Evolutionary conservation across 768 basidiomycete species (phyloP).

Genomic region (Crassisporium funariophilum): DNA sequence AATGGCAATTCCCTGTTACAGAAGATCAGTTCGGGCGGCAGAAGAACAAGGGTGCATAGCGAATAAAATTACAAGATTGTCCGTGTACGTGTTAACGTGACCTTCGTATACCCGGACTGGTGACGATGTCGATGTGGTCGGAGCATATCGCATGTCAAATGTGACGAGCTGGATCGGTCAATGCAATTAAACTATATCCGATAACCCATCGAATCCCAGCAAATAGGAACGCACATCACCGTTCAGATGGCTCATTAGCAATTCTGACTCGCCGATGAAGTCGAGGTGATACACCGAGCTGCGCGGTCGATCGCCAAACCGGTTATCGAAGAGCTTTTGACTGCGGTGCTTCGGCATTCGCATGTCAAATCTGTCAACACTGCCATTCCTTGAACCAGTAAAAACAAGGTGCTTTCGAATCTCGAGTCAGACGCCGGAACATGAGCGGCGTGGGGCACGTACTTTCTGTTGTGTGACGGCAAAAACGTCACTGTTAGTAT

Average conservation of each 20-base stretch:
- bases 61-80: conserved; percentile 48
- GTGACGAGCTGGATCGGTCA: conserved; percentile 56
- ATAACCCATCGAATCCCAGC: background rate
- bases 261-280: conserved; percentile 48
- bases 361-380: conserved; percentile 58
- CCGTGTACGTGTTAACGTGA: conserved; percentile 57
- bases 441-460: conserved; percentile 11
- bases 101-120: conserved; percentile 55
- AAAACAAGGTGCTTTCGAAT: conserved; percentile 48
- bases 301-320: conserved; percentile 30
- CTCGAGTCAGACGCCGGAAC: background rate
- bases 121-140: conserved; percentile 27
- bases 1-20: conserved; percentile 56
- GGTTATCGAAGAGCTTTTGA: conserved; percentile 41
- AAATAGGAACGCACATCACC: conserved; percentile 50
- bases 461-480: conserved; percentile 57
- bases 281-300: conserved; percentile 59
- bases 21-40: conserved; percentile 1
- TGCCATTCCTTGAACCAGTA: conserved; percentile 62
- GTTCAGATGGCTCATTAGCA: conserved; percentile 60
- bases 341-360: conserved; percentile 41
- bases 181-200: background rate
- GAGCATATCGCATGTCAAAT: conserved; percentile 61
- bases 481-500: conserved; percentile 66
- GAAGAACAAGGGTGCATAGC: background rate